A percentile compares a stretch with the other conserved stretches of the same genome.
Evolutionary conservation across 2,329 filamentous ascomycete genomes (phyloP).

Genomic region (Cytospora piceae): DNA sequence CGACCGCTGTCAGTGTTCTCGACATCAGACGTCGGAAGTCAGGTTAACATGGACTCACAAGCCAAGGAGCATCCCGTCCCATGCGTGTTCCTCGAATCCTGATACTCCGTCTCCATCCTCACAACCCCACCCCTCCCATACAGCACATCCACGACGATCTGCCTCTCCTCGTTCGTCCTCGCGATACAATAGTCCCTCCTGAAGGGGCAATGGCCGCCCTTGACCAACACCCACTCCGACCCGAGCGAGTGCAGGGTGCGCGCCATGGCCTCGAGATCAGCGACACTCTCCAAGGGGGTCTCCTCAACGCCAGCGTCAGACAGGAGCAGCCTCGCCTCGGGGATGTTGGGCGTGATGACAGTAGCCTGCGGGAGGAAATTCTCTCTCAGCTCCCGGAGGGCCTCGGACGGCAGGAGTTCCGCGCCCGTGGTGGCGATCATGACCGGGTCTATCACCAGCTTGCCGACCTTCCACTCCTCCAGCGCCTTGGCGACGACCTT

Average conservation of each 20-base stretch:
- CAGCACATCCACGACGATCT: conserved; percentile 77
- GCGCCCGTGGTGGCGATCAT: conserved; percentile 89
- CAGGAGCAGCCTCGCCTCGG: conserved; percentile 71
- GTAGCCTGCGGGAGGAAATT: conserved; percentile 68
- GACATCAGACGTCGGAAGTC: background rate
- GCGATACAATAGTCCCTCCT: conserved; percentile 64
- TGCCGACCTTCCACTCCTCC: conserved; percentile 55
- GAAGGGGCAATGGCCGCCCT: conserved; percentile 89
- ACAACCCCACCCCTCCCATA: conserved; percentile 62
- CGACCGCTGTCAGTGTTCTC: background rate
- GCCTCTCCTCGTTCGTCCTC: conserved; percentile 58
- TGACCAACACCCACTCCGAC: conserved; percentile 80
- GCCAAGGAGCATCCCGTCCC: conserved; percentile 94
- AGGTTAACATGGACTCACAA: conserved; percentile 57
- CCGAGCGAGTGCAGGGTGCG: conserved; percentile 69
- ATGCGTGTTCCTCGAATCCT: conserved; percentile 80
- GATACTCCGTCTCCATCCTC: conserved; percentile 71
- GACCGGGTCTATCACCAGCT: conserved; percentile 78
- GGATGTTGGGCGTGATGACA: conserved; percentile 76
- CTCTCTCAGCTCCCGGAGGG: conserved; percentile 62
- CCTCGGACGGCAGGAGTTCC: conserved; percentile 66
- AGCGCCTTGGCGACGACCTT: conserved; percentile 69
- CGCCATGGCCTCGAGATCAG: conserved; percentile 72
- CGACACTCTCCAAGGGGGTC: conserved; percentile 54
- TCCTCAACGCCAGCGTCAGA: conserved; percentile 49